Evolutionary conservation across 305 asterid genomes (phyloP).

Genomic region (Vinca major): DNA sequence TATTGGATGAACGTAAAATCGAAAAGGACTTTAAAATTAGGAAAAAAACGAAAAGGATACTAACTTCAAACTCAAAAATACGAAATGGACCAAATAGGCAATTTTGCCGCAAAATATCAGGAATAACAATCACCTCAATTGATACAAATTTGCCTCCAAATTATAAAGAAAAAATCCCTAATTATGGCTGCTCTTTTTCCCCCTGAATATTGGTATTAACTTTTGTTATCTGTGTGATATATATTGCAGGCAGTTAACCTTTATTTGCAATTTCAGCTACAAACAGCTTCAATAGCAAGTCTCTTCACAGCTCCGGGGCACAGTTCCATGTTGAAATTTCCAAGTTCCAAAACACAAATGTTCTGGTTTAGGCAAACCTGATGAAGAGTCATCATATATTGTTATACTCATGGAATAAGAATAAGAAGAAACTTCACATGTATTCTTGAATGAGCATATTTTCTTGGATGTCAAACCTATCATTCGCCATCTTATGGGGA

Average conservation of each 20-base stretch:
- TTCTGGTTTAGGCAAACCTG: constrained; percentile 57
- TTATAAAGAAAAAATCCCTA: too few species aligned
- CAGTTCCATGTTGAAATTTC: constrained; percentile 30
- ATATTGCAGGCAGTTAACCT: background rate
- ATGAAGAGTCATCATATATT: constrained; percentile 1
- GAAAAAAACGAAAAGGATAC: too few species aligned
- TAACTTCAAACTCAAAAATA: too few species aligned
- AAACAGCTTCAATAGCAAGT: constrained; percentile 52
- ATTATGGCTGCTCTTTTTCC: background rate
- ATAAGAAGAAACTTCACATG: background rate
- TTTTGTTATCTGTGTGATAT: background rate
- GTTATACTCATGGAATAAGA: background rate
- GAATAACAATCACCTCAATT: too few species aligned
- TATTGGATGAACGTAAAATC: too few species aligned
- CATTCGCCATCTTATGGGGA: background rate
- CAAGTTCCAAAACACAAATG: constrained; percentile 36
- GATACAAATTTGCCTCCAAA: too few species aligned
- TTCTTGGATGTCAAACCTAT: background rate
- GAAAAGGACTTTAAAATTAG: too few species aligned
- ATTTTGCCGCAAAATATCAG: too few species aligned
- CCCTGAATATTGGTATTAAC: background rate
- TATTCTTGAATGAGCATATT: background rate
- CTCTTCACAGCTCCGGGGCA: constrained; percentile 37
- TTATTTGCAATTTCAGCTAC: constrained; percentile 26
- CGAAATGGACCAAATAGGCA: too few species aligned